Evolutionary conservation across 768 basidiomycete species (phyloP), one percentile per base, ranked within the genome.

Genomic region (Tylopilus rubrobrunneus): DNA sequence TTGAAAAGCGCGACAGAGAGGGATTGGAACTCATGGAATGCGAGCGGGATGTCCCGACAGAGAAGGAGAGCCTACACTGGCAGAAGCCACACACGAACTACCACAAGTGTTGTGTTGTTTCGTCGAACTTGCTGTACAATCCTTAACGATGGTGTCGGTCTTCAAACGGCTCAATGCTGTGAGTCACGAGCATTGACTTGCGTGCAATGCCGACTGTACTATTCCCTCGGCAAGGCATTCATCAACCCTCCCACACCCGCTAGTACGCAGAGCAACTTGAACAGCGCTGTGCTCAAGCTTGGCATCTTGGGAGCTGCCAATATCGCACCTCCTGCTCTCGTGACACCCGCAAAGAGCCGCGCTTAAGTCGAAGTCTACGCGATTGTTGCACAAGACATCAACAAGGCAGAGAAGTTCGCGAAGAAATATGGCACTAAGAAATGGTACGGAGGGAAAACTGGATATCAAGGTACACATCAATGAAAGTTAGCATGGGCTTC

Each of bases 371-470:
- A 78, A 11, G 66, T 87, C 1, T 69, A 74, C 40, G 85, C 79
- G 2, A 75, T 87, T 6, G 85, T 84, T 2, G 79, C 86, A 5
- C 74, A 85, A n/a, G 78, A 76, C 62, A 66, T 75, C 19, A 57
- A 54, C 7, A 71, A 64, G 27, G 86, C 82, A 2, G 62, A 75
- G 44, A 65, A 60, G 10, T 85, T 74, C 51, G 85, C 86, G 11
- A 76, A 77, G 68, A 80, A 79, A 58, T 64, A 83, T 45, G 69
- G 72, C 0, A 80, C 87, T 42, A 65, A 69, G 45, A 81, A 76
- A 63, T 76, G 73, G 9, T 85, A 79, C 57, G 73, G 76, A 15
- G 79, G 80, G 6, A 40, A 65, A 5, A 65, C 62, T 46, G 70
- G 73, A 0, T 87, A 86, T 62, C 79, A 85, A 63, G 74, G 84